Evolutionary conservation across 1,139 yeast species (phyloP).

Genomic region (Hemisphaericaspora xylanilytica): DNA sequence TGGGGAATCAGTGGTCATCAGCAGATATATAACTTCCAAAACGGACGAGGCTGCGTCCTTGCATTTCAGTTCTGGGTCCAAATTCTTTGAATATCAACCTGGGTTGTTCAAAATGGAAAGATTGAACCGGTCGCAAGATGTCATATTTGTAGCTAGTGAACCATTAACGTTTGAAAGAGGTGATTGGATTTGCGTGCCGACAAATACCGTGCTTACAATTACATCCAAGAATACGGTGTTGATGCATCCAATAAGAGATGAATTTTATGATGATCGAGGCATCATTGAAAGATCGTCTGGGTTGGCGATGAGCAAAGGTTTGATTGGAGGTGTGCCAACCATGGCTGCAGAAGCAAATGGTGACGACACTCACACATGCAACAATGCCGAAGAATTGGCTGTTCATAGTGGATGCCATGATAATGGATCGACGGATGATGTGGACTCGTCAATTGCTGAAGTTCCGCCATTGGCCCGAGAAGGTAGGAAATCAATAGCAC

Average conservation of each 20-base stretch:
- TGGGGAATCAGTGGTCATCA: slow-evolving; percentile 83
- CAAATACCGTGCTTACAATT: slow-evolving; percentile 83
- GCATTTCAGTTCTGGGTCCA: slow-evolving; percentile 91
- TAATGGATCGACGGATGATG: slow-evolving; percentile 17
- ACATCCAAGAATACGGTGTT: slow-evolving; percentile 77
- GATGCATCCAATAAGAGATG: slow-evolving; percentile 88
- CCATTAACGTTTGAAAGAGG: slow-evolving; percentile 95
- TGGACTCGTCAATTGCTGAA: slow-evolving; percentile 46
- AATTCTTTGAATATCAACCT: slow-evolving; percentile 84
- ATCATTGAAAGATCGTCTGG: slow-evolving; percentile 67
- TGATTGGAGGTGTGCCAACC: slow-evolving; percentile 65
- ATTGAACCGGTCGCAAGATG: slow-evolving; percentile 86
- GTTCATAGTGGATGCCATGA: background rate
- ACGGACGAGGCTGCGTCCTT: slow-evolving; percentile 95
- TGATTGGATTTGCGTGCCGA: slow-evolving; percentile 97
- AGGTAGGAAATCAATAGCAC: slow-evolving; percentile 47
- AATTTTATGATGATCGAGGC: slow-evolving; percentile 68
- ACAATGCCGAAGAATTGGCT: slow-evolving; percentile 5
- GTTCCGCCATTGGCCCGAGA: slow-evolving; percentile 88
- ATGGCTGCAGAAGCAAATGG: slow-evolving; percentile 8
- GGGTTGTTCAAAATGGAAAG: slow-evolving; percentile 94
- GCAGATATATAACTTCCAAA: slow-evolving; percentile 83
- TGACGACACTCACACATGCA: too few species aligned
- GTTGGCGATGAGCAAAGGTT: slow-evolving; percentile 86
- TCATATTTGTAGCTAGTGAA: slow-evolving; percentile 94